phyloP scores from a whole-genome alignment of 345 rosid genomes.

The Citrus unshiu region DNA sequence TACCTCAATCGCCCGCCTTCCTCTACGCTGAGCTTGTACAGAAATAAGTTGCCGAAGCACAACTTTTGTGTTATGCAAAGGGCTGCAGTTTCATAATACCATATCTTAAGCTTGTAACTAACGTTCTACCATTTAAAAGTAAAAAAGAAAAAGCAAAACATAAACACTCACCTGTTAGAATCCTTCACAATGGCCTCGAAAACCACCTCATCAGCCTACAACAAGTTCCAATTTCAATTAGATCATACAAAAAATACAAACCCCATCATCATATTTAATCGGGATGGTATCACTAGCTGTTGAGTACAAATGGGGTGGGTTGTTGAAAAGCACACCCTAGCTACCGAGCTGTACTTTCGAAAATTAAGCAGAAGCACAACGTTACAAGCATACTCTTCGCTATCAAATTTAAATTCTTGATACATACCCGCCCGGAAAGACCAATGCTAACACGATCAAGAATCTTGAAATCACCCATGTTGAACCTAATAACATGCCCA shows the following conservation, averaged over 20 bases:
- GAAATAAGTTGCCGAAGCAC: slow-evolving; percentile 73
- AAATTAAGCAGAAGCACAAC: background rate
- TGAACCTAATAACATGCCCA: slow-evolving; percentile 65
- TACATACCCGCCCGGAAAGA: slow-evolving; percentile 78
- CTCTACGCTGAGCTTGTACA: slow-evolving; percentile 79
- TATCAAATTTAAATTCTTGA: background rate
- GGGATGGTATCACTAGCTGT: too few relatives aligned
- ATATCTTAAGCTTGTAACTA: slow-evolving; percentile 15
- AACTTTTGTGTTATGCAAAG: slow-evolving; percentile 72
- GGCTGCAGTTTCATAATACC: slow-evolving; percentile 52
- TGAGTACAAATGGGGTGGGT: too few relatives aligned
- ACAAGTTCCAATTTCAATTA: slow-evolving; percentile 6
- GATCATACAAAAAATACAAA: background rate
- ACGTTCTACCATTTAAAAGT: slow-evolving; percentile 8
- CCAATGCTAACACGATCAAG: slow-evolving; percentile 81
- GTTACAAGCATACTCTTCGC: background rate
- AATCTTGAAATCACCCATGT: slow-evolving; percentile 71
- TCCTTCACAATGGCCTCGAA: slow-evolving; percentile 80
- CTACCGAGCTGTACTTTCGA: background rate
- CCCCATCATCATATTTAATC: background rate
- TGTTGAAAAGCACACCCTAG: background rate
- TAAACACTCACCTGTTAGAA: slow-evolving; percentile 50
- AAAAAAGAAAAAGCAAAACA: background rate
- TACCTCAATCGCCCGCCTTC: slow-evolving; percentile 91
- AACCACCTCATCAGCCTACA: slow-evolving; percentile 80